phyloP scores from a whole-genome alignment of 2,329 filamentous ascomycete species.

The Aschersonia sp. region DNA sequence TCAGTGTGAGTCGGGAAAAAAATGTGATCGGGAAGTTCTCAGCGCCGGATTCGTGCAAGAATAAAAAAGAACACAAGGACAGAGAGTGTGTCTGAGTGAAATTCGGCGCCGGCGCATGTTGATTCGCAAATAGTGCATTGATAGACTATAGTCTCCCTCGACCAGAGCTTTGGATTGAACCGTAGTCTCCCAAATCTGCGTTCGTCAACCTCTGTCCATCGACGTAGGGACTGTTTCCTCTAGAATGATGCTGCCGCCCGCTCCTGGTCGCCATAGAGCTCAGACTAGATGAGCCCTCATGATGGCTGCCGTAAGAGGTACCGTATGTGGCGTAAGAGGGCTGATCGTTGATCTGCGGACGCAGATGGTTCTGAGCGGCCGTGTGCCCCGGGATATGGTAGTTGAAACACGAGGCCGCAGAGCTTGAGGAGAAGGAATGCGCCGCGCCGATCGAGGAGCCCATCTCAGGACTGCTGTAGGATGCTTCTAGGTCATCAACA shows the following conservation, averaged over 20 bases:
- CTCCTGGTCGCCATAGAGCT: slow-evolving; percentile 27
- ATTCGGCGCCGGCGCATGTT: neutral
- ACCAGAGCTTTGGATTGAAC: neutral
- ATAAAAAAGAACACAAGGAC: neutral
- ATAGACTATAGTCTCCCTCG: neutral
- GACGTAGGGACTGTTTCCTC: slow-evolving; percentile 30
- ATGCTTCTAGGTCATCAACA: slow-evolving; percentile 43
- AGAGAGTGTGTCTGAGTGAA: neutral
- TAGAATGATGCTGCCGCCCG: slow-evolving; percentile 17
- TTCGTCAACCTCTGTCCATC: slow-evolving; percentile 26
- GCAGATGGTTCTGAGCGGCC: neutral
- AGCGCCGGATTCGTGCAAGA: neutral
- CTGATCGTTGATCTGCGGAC: slow-evolving; percentile 3
- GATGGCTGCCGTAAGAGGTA: slow-evolving; percentile 11
- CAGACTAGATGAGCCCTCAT: slow-evolving; percentile 40
- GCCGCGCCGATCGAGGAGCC: slow-evolving; percentile 22
- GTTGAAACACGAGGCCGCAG: slow-evolving; percentile 11
- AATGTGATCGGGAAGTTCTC: too few species aligned
- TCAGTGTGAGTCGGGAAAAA: too few species aligned
- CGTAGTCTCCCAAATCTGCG: neutral
- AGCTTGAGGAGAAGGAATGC: slow-evolving; percentile 24
- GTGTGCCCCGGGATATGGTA: slow-evolving; percentile 1
- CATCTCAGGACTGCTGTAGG: slow-evolving; percentile 40
- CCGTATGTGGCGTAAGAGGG: slow-evolving; percentile 10
- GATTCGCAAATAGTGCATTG: too few species aligned